Percentiles rank a stretch among this genome's conserved stretches.
Conservation (phyloP, 139 green algal species). For the Picochlorum costavermella region DNA sequence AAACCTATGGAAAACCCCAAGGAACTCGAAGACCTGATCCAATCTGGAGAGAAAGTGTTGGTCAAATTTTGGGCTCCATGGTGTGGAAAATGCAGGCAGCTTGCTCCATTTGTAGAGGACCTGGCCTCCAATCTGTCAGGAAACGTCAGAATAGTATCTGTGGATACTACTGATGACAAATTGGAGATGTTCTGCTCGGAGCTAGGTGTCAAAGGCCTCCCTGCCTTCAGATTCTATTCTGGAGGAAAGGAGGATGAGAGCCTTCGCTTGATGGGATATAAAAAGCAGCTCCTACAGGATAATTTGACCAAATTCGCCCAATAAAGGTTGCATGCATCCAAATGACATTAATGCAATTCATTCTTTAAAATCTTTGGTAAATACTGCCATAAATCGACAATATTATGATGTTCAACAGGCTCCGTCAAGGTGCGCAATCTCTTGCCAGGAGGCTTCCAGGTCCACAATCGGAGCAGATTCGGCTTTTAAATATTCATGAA, state of each 20-base stretch:
- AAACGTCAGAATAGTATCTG: slow-evolving; percentile 53
- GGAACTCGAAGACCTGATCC: slow-evolving; percentile 30
- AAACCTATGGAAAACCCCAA: background rate
- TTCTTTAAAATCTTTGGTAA: too few species aligned
- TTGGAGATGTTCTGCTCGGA: slow-evolving; percentile 49
- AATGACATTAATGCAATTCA: background rate
- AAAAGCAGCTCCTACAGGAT: slow-evolving; percentile 34
- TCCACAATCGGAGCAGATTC: slow-evolving; percentile 32
- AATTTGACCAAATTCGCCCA: background rate
- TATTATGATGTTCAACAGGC: slow-evolving; percentile 3
- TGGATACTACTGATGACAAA: slow-evolving; percentile 58
- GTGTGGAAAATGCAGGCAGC: slow-evolving; percentile 62
- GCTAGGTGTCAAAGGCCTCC: slow-evolving; percentile 60
- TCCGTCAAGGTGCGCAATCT: background rate
- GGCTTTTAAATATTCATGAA: slow-evolving; percentile 91
- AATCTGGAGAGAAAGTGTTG: slow-evolving; percentile 24
- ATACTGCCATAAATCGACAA: too few species aligned
- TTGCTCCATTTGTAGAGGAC: slow-evolving; percentile 57
- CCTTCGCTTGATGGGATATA: slow-evolving; percentile 57
- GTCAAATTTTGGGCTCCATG: slow-evolving; percentile 45
- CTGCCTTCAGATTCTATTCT: slow-evolving; percentile 69
- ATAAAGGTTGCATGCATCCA: background rate
- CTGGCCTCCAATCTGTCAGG: slow-evolving; percentile 54
- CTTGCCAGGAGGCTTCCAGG: background rate
- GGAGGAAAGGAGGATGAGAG: slow-evolving; percentile 50